phyloP scores from a whole-genome alignment of 768 basidiomycete species.

The Pleurotus platypus region DNA sequence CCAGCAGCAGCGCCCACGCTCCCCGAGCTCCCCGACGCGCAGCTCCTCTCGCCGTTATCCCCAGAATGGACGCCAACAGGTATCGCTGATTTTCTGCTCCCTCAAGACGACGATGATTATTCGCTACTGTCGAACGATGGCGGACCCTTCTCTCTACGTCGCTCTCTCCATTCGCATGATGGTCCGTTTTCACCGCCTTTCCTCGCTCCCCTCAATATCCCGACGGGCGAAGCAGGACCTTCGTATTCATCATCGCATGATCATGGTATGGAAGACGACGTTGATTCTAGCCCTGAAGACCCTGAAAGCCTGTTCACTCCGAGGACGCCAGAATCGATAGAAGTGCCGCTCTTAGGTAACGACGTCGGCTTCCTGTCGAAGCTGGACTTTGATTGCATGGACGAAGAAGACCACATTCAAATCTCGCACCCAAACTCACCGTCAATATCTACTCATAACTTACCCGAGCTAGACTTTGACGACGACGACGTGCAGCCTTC shows the following conservation, averaged over 20 bases:
- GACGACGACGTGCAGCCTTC: slow-evolving; percentile 15
- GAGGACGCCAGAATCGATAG: not conserved
- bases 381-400: not conserved
- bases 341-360: not conserved
- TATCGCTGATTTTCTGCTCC: slow-evolving; percentile 7
- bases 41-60: slow-evolving; percentile 29
- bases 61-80: slow-evolving; percentile 24
- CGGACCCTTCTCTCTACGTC: not conserved
- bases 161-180: not conserved
- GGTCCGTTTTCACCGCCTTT: not conserved
- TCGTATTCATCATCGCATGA: not conserved
- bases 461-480: slow-evolving; percentile 24
- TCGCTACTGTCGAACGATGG: slow-evolving; percentile 3
- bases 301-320: not conserved
- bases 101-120: slow-evolving; percentile 12
- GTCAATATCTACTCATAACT: slow-evolving; percentile 17
- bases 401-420: not conserved
- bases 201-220: slow-evolving; percentile 18
- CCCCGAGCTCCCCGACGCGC: slow-evolving; percentile 8
- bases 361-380: not conserved
- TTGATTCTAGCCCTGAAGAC: slow-evolving; percentile 6
- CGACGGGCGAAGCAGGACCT: slow-evolving; percentile 12
- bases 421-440: slow-evolving; percentile 20
- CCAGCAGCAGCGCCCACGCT: not conserved
- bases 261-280: slow-evolving; percentile 1